Evolutionary conservation across 2,329 filamentous ascomycete species (phyloP).

Genomic region (Leptographium radiaticola): DNA sequence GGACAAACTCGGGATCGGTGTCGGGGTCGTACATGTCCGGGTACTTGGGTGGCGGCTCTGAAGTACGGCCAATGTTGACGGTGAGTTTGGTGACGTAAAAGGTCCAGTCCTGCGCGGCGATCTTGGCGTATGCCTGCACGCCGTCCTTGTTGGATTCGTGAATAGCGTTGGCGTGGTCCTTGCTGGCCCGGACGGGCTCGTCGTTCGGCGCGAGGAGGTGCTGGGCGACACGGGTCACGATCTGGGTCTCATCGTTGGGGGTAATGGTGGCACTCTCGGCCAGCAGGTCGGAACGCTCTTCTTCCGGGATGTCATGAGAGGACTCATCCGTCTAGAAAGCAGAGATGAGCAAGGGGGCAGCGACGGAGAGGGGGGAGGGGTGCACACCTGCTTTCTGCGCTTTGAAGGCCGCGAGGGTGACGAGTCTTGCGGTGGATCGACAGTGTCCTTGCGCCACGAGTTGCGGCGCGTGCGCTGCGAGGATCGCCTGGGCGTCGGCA

Average conservation of each 20-base stretch:
- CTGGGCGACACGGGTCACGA: slow-evolving; percentile 43
- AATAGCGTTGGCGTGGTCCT: slow-evolving; percentile 49
- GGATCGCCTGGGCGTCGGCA: slow-evolving; percentile 20
- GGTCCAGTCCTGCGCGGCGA: slow-evolving; percentile 71
- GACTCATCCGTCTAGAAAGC: slow-evolving; percentile 25
- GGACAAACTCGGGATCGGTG: slow-evolving; percentile 42
- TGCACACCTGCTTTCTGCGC: slow-evolving; percentile 46
- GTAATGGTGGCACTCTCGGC: slow-evolving; percentile 26
- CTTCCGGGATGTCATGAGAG: slow-evolving; percentile 30
- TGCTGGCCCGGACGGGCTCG: slow-evolving; percentile 42
- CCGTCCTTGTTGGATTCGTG: slow-evolving; percentile 49
- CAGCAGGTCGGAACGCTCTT: slow-evolving; percentile 28
- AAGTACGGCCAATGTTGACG: slow-evolving; percentile 62
- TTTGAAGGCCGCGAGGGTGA: slow-evolving; percentile 51
- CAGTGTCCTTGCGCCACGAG: slow-evolving; percentile 17
- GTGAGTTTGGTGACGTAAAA: slow-evolving; percentile 68
- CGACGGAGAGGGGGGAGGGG: not conserved
- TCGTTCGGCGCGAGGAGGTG: slow-evolving; percentile 29
- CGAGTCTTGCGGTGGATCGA: slow-evolving; percentile 29
- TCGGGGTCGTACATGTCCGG: slow-evolving; percentile 28
- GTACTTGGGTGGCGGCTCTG: slow-evolving; percentile 29
- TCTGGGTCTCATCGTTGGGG: slow-evolving; percentile 37
- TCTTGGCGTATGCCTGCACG: slow-evolving; percentile 67
- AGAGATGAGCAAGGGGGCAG: not conserved
- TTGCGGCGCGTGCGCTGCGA: slow-evolving; percentile 19